A percentile compares a stretch with the other conserved stretches of the same genome.
phyloP scores from a whole-genome alignment of 202 grass and related monocot genomes.

The Panicum hallii region DNA sequence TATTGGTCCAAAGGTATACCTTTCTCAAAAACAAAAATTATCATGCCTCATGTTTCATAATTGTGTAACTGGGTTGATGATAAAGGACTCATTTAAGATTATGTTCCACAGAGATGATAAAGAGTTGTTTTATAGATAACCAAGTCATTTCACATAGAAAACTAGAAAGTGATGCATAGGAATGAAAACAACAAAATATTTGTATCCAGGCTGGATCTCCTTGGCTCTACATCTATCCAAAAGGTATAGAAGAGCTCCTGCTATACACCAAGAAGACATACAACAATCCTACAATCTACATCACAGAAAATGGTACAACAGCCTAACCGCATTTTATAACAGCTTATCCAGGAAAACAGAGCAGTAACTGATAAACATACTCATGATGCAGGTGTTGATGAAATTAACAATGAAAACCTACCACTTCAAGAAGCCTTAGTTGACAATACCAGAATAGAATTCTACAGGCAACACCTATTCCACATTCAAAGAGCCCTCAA shows the following conservation, averaged over 20 bases:
- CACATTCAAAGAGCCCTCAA: slow-evolving; percentile 61
- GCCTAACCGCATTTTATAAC: slow-evolving; percentile 14
- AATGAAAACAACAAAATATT: slow-evolving; percentile 2
- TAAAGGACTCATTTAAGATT: neutral
- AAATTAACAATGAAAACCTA: slow-evolving; percentile 69
- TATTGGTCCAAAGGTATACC: slow-evolving; percentile 78
- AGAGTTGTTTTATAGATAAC: slow-evolving; percentile 17
- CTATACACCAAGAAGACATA: slow-evolving; percentile 78
- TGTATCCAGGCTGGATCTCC: slow-evolving; percentile 63
- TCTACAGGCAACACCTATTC: slow-evolving; percentile 67
- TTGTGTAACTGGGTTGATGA: neutral
- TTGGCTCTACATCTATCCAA: slow-evolving; percentile 85
- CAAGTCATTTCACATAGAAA: slow-evolving; percentile 15
- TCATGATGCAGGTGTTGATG: slow-evolving; percentile 64
- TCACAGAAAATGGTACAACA: slow-evolving; percentile 86
- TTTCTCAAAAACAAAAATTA: slow-evolving; percentile 19
- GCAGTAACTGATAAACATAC: slow-evolving; percentile 1
- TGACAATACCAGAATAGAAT: slow-evolving; percentile 78
- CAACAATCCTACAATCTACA: slow-evolving; percentile 87
- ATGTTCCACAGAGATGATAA: neutral
- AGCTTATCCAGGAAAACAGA: slow-evolving; percentile 31
- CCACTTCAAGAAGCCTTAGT: slow-evolving; percentile 64
- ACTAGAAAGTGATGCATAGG: slow-evolving; percentile 1
- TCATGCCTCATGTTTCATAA: slow-evolving; percentile 1
- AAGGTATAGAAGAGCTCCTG: slow-evolving; percentile 78